Evolutionary conservation across 768 basidiomycete species (phyloP), one percentile per base, ranked within the genome.

Genomic region (Tulasnella sp.): DNA sequence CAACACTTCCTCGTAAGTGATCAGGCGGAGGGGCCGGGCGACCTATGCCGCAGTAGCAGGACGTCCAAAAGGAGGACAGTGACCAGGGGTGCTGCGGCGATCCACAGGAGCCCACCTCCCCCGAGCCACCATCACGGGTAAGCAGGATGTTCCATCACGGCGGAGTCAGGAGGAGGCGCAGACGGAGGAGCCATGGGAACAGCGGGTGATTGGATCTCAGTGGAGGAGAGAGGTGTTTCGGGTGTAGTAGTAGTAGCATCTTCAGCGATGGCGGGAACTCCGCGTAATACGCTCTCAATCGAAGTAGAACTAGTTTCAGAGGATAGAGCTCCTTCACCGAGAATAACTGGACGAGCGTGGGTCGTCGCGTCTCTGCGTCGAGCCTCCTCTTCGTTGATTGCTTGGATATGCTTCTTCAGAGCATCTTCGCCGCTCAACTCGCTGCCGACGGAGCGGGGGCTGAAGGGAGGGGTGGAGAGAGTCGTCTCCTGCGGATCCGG

Each of bases 81-180:
- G 69, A 77, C 32, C 35, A 73, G 7, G 39, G 77, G 77, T 48
- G 77, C 42, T 57, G 48, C 69, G 11, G 55, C 71, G 39, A 73
- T 57, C 77, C 77, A 77, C 42, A 77, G n/a, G 61, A 77, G 70
- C 77, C 70, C 37, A 32, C 77, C 77, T 72, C 77, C 77, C 71
- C 77, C 77, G 18, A 73, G 70, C 69, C 71, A 77, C 71, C 77
- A 73, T 77, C 77, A 77, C 23, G 77, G 77, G 57, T 69, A 61
- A 26, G 39, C 75, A 23, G 55, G 77, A 29, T 23, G 37, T 20
- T 71, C 69, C 13, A 55, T 39, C 39, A 44, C 51, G 39, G 23
- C 10, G 74, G 74, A 37, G 42, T 72, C 71, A 48, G 42, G 35
- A 15, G 76, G 76, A 48, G 69, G 40, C 1, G 70, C 69, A 71